Conservation (phyloP, 176 grass and related monocot genomes). For the Olyra latifolia region DNA sequence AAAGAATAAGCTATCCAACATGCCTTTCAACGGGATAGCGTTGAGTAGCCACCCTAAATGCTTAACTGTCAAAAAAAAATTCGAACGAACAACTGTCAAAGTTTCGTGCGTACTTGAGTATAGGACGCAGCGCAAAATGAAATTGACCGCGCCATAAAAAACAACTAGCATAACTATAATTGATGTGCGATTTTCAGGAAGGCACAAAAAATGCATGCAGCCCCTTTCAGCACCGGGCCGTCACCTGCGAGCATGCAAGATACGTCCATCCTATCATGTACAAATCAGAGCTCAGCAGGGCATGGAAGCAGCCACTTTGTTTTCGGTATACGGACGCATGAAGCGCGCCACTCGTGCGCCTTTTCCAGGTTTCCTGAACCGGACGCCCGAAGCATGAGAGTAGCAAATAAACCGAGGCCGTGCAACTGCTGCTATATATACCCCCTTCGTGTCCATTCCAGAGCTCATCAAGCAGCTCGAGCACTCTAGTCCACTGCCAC, state of each 20-base stretch:
- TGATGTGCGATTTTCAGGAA: neutral
- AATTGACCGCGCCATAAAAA: neutral
- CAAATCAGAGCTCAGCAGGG: neutral
- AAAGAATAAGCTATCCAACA: no score
- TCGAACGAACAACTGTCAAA: no score
- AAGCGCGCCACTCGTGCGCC: neutral
- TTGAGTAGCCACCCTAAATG: no score
- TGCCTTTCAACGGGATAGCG: no score
- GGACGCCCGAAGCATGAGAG: neutral
- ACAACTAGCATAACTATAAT: neutral
- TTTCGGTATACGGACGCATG: neutral
- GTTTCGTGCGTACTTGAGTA: no score
- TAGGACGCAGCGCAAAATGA: neutral
- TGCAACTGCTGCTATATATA: neutral
- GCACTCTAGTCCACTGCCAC: neutral
- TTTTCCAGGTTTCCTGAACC: neutral
- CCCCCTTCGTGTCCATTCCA: neutral
- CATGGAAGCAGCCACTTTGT: slow-evolving; percentile 6
- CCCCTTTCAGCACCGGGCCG: neutral
- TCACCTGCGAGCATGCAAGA: neutral
- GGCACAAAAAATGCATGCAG: neutral
- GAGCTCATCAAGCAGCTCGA: neutral
- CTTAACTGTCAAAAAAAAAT: no score
- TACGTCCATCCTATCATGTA: neutral
- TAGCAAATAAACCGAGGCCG: neutral